Evolutionary conservation across 1,139 yeast genomes (phyloP).

Genomic region (Meyerozyma carpophila): DNA sequence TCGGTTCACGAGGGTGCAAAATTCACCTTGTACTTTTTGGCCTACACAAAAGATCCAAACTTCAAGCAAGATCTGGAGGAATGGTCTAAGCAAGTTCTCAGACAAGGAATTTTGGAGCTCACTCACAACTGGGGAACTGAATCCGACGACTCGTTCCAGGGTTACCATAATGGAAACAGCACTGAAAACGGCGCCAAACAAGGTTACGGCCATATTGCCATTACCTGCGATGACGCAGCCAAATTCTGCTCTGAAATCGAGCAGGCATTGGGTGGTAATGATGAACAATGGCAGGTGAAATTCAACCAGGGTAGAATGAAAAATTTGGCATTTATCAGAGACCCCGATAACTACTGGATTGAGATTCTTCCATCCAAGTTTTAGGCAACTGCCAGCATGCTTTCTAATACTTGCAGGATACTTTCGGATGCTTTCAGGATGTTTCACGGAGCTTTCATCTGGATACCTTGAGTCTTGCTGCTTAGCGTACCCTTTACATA

Average conservation of each 20-base stretch:
- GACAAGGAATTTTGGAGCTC: conserved; percentile 75
- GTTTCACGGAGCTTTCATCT: neutral
- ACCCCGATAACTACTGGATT: conserved; percentile 90
- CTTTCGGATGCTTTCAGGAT: too few relatives aligned
- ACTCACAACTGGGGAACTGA: conserved; percentile 98
- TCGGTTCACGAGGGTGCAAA: conserved; percentile 60
- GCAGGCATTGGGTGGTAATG: conserved; percentile 23
- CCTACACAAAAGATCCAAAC: conserved; percentile 44
- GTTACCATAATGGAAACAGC: conserved; percentile 78
- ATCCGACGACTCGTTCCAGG: conserved; percentile 57
- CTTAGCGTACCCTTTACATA: too few relatives aligned
- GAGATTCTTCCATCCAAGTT: conserved; percentile 45
- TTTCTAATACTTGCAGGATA: neutral
- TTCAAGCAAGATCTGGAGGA: conserved; percentile 27
- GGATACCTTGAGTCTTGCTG: neutral
- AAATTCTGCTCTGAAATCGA: conserved; percentile 50
- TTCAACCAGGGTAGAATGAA: conserved; percentile 56
- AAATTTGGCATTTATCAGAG: conserved; percentile 65
- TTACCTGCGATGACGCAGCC: conserved; percentile 64
- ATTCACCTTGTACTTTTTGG: conserved; percentile 82
- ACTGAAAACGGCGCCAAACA: conserved; percentile 52
- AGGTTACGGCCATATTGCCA: conserved; percentile 85
- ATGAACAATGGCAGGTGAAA: conserved; percentile 35
- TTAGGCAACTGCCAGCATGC: neutral
- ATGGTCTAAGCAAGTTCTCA: conserved; percentile 25